Conservation (phyloP, 2,329 filamentous ascomycete genomes). For the Trichophyton verrucosum region DNA sequence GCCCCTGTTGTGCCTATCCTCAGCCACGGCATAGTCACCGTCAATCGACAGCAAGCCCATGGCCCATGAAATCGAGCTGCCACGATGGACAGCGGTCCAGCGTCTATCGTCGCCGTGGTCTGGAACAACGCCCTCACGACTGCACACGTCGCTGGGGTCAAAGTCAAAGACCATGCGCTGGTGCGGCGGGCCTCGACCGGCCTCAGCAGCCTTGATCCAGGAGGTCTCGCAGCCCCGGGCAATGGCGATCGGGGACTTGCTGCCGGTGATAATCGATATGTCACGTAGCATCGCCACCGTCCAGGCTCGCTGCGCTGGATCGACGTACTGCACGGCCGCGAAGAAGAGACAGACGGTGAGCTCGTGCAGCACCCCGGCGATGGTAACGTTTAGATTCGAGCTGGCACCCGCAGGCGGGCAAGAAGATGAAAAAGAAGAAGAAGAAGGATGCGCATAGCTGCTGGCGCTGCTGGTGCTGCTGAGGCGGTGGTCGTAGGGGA, state of each 20-base stretch:
- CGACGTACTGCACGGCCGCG: slow-evolving; percentile 66
- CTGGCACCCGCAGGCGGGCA: slow-evolving; percentile 14
- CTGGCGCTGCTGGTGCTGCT: slow-evolving; percentile 1
- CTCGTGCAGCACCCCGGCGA: slow-evolving; percentile 74
- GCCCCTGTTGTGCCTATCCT: neutral
- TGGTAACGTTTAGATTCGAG: slow-evolving; percentile 55
- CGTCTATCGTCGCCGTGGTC: slow-evolving; percentile 33
- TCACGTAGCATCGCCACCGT: slow-evolving; percentile 60
- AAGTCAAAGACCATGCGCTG: slow-evolving; percentile 24
- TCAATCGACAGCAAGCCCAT: slow-evolving; percentile 69
- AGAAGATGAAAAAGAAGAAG: slow-evolving; percentile 11
- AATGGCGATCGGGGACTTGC: slow-evolving; percentile 71
- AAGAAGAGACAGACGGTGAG: slow-evolving; percentile 75
- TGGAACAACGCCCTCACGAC: slow-evolving; percentile 14
- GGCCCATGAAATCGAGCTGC: slow-evolving; percentile 58
- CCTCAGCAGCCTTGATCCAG: slow-evolving; percentile 63
- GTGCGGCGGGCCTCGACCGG: slow-evolving; percentile 68
- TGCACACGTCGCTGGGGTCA: neutral
- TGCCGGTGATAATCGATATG: slow-evolving; percentile 70
- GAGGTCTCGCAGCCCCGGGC: slow-evolving; percentile 70
- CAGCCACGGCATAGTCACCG: slow-evolving; percentile 41
- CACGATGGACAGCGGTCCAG: slow-evolving; percentile 49
- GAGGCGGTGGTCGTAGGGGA: slow-evolving; percentile 32
- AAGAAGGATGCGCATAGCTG: slow-evolving; percentile 19
- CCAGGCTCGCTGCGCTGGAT: slow-evolving; percentile 63